Percentiles rank a stretch among this genome's conserved stretches.
These are phyloP conservation scores for Rostrohypoxylon terebratum DNA, from an alignment of 495 filamentous ascomycete species.

Conservation along the genomic window DNA sequence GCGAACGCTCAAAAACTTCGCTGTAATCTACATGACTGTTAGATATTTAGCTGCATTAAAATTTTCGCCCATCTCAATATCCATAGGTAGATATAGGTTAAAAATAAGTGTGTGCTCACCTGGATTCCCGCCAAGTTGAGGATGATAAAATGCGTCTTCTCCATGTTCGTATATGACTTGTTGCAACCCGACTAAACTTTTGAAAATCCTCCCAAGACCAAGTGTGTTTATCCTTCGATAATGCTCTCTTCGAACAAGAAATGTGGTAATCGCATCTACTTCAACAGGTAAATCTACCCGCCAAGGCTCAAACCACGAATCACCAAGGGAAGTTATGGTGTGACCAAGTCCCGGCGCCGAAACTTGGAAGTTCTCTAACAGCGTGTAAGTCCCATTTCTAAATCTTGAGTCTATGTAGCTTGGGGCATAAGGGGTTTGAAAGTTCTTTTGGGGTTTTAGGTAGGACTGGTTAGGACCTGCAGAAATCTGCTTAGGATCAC, in stretches of 20 bases:
- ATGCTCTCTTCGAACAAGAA: constrained; percentile 11
- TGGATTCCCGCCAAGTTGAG: background rate
- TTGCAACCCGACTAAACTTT: constrained; percentile 5
- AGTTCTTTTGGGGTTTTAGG: background rate
- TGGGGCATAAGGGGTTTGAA: background rate
- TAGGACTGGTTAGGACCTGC: background rate
- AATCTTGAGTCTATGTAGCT: no score
- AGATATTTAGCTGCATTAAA: background rate
- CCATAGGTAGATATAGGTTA: background rate
- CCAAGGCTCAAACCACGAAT: background rate
- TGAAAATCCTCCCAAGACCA: background rate
- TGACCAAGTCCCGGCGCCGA: no score
- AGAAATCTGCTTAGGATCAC: background rate
- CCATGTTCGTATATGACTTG: constrained; percentile 9
- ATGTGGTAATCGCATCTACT: constrained; percentile 13
- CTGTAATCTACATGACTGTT: background rate
- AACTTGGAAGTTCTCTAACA: no score
- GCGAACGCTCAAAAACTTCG: background rate
- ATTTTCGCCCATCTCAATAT: no score
- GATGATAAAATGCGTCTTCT: background rate
- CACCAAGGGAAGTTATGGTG: no score
- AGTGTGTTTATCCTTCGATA: background rate
- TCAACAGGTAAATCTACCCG: background rate
- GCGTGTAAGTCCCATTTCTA: no score
- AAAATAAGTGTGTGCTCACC: no score